These are phyloP conservation scores for Peronospora destructor DNA, from an alignment of 352 stramenopile genomes.

Conservation along the genomic window DNA sequence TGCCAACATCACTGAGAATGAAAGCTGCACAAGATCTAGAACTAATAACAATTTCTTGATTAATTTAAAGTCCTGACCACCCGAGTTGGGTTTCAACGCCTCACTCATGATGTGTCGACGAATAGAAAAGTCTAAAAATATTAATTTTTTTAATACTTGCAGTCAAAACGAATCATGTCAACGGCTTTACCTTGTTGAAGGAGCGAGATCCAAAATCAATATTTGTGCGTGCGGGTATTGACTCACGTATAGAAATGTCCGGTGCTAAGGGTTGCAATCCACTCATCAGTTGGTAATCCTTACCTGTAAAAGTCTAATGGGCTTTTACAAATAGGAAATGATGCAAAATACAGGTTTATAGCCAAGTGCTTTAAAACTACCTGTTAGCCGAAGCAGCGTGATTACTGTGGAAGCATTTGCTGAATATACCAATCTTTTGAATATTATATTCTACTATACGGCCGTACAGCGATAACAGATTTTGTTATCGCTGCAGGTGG, in stretches of 20 bases:
- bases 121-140: too few species aligned
- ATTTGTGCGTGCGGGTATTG: slow-evolving; percentile 17
- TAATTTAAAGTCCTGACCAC: not conserved
- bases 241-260: slow-evolving; percentile 1
- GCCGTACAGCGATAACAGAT: not conserved
- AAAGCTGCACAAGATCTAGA: not conserved
- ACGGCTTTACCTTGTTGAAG: too few species aligned
- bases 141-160: too few species aligned
- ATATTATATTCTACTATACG: not conserved
- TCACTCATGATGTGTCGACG: not conserved
- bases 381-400: slow-evolving; percentile 68
- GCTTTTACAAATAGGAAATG: slow-evolving; percentile 80
- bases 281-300: slow-evolving; percentile 84
- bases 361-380: slow-evolving; percentile 75
- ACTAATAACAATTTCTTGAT: not conserved
- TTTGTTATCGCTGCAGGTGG: not conserved
- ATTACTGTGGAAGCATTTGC: slow-evolving; percentile 69
- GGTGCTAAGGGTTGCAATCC: slow-evolving; percentile 6
- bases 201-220: not conserved
- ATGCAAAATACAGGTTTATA: slow-evolving; percentile 72
- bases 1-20: not conserved
- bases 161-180: too few species aligned
- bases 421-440: slow-evolving; percentile 42
- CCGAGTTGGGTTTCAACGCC: not conserved
- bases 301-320: slow-evolving; percentile 59